A percentile compares a stretch with the other conserved stretches of the same genome.
Conservation (phyloP, 2,329 filamentous ascomycete species). For the Fusarium chuoi region DNA sequence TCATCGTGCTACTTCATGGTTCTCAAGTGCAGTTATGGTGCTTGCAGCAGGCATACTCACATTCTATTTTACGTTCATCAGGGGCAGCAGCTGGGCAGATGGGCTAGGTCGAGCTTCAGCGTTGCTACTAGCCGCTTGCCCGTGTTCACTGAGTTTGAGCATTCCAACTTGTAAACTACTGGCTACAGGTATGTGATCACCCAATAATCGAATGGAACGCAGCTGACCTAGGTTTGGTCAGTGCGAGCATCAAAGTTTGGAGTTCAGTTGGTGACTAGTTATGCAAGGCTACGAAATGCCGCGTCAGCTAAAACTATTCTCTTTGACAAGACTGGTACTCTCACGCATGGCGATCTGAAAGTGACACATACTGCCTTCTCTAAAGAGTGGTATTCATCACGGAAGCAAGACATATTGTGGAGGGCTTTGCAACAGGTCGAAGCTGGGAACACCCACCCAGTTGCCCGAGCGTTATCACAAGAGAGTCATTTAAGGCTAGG, state of each 20-base stretch:
- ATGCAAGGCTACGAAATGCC: neutral
- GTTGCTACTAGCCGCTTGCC: neutral
- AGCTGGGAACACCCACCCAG: neutral
- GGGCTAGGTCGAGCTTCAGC: neutral
- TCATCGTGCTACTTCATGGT: neutral
- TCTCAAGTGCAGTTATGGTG: neutral
- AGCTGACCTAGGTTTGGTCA: neutral
- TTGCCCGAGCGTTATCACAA: neutral
- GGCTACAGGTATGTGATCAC: neutral
- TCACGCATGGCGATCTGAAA: neutral
- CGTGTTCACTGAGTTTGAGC: neutral
- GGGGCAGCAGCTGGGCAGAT: neutral
- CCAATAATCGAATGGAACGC: fast-evolving
- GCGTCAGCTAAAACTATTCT: neutral
- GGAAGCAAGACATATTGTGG: neutral
- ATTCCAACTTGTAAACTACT: neutral
- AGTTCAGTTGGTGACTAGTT: neutral
- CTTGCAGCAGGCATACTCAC: fast-evolving
- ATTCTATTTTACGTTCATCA: neutral
- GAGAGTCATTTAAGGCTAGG: neutral
- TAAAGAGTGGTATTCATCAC: neutral
- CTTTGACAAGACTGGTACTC: neutral
- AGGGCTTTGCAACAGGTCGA: neutral
- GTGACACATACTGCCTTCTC: neutral
- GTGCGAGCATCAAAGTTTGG: neutral